Base-by-base conservation (phyloP, 768 basidiomycete genomes). In the Pulveroboletus sp. region DNA sequence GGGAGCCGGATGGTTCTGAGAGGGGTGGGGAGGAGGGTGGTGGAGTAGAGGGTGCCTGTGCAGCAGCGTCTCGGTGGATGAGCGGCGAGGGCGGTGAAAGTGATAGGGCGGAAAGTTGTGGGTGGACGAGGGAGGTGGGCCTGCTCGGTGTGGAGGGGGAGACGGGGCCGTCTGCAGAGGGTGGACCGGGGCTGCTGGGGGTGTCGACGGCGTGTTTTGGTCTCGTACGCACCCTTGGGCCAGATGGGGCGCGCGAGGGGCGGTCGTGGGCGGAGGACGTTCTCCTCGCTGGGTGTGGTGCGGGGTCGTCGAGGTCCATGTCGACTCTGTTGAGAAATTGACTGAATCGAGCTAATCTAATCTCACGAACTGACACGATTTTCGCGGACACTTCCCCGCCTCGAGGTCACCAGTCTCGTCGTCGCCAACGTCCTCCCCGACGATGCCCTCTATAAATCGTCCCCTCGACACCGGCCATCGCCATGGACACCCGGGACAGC, bases 251-350 rank as follows among this genome's bases (percentile, higher is more conserved):
- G 9, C 66, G 55, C 0, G 41, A 9, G 1, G 66, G 67, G 3
- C 67, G 57, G 54, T 68, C 64, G 37, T 31, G 56, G 8, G 56
- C 33, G 0, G 53, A 24, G 11, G 63, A 57, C 0, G 56, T 50
- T 14, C 53, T 46, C 28, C 51, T 45, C 18, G 24, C 5, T 14
- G 31, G 13, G 0, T 15, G 43, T 5, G 44, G 30, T 52, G 51
- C 13, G 15, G 5, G 24, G 35, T 58, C 56, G 47, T 64, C 53
- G 45, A 17, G 37, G 51, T 65, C 55, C 57, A 63, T 57, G 59
- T 28, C 42, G 27, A 33, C 17, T 11, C 21, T 21, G 21, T 10
- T 9, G 30, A 8, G n/a, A 28, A 28, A 10, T 17, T 13, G 41
- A 6, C 17, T 4, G 39, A 21, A 8, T 8, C 1, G 50, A 42